A percentile compares a stretch with the other conserved stretches of the same genome.
Evolutionary conservation across 768 basidiomycete species (phyloP).

Genomic region (Galerina sulciceps): DNA sequence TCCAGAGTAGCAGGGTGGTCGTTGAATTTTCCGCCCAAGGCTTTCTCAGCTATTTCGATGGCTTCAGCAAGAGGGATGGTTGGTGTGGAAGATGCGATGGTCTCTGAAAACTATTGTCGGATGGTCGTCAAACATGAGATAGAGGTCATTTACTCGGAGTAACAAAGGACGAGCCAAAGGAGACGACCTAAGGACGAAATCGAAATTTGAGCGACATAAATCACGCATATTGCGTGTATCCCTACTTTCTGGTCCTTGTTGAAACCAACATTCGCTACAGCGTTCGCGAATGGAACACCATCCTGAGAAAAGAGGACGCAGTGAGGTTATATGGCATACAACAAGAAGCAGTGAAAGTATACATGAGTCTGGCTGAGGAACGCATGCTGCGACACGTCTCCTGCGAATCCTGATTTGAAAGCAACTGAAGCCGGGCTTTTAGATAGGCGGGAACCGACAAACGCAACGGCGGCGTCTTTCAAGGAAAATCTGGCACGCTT

Average conservation of each 20-base stretch:
- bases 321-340: neutral
- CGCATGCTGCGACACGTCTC: constrained; percentile 28
- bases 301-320: constrained; percentile 21
- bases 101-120: constrained; percentile 13
- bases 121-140: neutral
- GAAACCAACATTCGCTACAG: constrained; percentile 38
- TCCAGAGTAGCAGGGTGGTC: constrained; percentile 43
- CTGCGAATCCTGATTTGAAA: constrained; percentile 27
- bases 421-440: constrained; percentile 9
- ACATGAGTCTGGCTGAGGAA: constrained; percentile 12
- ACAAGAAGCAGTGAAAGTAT: constrained; percentile 5
- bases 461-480: constrained; percentile 13
- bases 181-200: neutral
- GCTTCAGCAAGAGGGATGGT: constrained; percentile 39
- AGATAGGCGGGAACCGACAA: constrained; percentile 12
- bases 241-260: constrained; percentile 20
- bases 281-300: constrained; percentile 34
- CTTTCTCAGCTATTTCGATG: constrained; percentile 38
- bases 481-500: constrained; percentile 14
- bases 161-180: constrained; percentile 32
- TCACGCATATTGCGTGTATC: neutral
- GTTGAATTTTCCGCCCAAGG: constrained; percentile 47
- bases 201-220: too few species aligned
- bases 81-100: constrained; percentile 42
- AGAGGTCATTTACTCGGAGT: constrained; percentile 7